phyloP scores from a whole-genome alignment of 768 basidiomycete species.

The Phylloporus arenicola region DNA sequence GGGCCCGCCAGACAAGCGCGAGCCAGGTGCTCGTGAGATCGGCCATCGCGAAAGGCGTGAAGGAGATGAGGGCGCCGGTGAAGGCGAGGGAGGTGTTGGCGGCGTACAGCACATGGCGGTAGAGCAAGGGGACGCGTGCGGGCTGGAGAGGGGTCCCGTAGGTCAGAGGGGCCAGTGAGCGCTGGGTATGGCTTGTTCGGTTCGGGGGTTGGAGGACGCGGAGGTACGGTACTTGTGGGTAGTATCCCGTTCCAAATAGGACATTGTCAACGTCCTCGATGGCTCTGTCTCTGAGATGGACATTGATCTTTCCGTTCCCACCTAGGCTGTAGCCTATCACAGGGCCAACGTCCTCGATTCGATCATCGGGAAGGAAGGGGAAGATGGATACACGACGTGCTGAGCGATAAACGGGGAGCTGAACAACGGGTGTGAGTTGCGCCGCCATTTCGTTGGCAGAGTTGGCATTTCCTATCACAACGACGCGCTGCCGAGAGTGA shows the following conservation, averaged over 20 bases:
- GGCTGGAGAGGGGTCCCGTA: constrained; percentile 23
- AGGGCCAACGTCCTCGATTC: constrained; percentile 41
- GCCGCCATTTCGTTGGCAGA: constrained; percentile 50
- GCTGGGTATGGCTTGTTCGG: not conserved
- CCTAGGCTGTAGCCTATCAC: constrained; percentile 31
- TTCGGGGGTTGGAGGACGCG: constrained; percentile 23
- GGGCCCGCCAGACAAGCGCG: constrained; percentile 35
- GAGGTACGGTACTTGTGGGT: constrained; percentile 37
- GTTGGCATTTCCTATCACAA: constrained; percentile 48
- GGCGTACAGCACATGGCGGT: constrained; percentile 44
- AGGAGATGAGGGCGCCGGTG: constrained; percentile 38
- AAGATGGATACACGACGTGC: constrained; percentile 41
- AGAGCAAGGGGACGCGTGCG: constrained; percentile 39
- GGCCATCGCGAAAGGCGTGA: constrained; percentile 45
- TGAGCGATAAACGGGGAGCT: constrained; percentile 42
- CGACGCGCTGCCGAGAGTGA: constrained; percentile 32
- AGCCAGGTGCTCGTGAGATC: constrained; percentile 50
- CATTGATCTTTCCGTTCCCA: constrained; percentile 27
- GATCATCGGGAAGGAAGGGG: constrained; percentile 37
- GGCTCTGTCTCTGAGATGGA: constrained; percentile 32
- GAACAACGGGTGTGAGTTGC: constrained; percentile 36
- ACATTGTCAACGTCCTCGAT: constrained; percentile 40
- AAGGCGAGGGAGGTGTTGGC: constrained; percentile 44
- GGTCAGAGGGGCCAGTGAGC: constrained; percentile 26
- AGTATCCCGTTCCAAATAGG: constrained; percentile 45